A percentile compares a stretch with the other conserved stretches of the same genome.
phyloP scores from a whole-genome alignment of 1,284 basidiomycete genomes.

The Heterobasidion occidentale region DNA sequence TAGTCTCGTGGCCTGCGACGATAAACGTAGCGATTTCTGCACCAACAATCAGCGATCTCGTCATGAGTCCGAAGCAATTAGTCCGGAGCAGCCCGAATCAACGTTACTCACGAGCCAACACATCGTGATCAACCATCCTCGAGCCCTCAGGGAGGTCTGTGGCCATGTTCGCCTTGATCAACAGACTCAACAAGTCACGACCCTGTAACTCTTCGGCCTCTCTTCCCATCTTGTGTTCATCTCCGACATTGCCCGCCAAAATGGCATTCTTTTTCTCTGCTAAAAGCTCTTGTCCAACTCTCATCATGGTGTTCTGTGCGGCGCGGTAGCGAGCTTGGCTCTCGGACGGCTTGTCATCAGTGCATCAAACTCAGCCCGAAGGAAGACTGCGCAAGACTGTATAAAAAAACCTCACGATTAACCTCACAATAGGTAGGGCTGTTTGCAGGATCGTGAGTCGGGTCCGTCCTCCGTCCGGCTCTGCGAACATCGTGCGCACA shows the following conservation, averaged over 20 bases:
- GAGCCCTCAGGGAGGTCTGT: constrained; percentile 47
- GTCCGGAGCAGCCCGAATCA: background rate
- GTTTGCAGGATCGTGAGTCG: background rate
- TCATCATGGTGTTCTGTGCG: background rate
- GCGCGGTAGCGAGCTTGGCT: no score
- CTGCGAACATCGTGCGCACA: constrained; percentile 19
- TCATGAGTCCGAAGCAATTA: background rate
- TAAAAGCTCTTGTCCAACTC: constrained; percentile 38
- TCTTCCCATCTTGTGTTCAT: background rate
- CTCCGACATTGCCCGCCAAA: background rate
- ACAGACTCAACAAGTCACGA: constrained; percentile 42
- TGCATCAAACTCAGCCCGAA: no score
- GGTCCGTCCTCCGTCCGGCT: background rate
- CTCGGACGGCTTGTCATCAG: background rate
- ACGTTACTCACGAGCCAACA: constrained; percentile 40
- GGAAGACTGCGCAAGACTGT: no score
- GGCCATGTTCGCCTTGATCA: constrained; percentile 59
- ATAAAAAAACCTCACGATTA: background rate
- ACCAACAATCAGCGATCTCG: background rate
- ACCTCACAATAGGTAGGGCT: constrained; percentile 13
- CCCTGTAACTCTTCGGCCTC: constrained; percentile 12
- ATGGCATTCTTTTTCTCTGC: constrained; percentile 31
- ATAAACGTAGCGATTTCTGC: constrained; percentile 17
- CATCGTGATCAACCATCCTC: constrained; percentile 62
- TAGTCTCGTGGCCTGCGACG: constrained; percentile 71